phyloP scores from a whole-genome alignment of 2,329 filamentous ascomycete genomes.

The Zymoseptoria pseudotritici region DNA sequence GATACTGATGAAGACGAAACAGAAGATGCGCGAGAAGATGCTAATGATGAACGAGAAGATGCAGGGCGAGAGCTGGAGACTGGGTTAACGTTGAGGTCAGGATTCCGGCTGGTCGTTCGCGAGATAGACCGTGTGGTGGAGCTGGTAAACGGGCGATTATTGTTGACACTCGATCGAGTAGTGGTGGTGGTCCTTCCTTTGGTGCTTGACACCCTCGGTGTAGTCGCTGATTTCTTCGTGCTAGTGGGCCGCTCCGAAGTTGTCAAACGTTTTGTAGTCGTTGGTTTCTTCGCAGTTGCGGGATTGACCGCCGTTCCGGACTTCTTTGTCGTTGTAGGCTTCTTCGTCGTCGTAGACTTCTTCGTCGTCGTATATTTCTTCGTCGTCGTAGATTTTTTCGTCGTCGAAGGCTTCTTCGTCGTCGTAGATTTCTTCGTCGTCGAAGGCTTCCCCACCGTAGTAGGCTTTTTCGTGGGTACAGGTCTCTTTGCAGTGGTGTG shows the following conservation, averaged over 20 bases:
- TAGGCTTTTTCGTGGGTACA: background rate
- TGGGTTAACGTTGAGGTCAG: background rate
- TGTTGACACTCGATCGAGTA: background rate
- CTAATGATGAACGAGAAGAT: background rate
- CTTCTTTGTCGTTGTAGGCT: background rate
- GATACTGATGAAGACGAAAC: background rate
- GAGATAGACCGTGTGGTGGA: background rate
- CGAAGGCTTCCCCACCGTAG: background rate
- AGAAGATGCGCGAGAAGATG: background rate
- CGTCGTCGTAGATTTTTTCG: background rate
- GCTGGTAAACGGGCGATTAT: background rate
- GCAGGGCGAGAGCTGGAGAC: background rate
- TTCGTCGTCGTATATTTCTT: too few relatives aligned
- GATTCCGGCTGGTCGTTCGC: background rate
- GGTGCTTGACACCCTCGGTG: background rate
- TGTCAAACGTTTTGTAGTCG: background rate
- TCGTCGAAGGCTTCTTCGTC: too few relatives aligned
- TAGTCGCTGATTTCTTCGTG: background rate
- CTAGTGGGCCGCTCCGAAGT: background rate
- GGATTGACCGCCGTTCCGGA: background rate
- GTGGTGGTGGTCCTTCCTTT: background rate
- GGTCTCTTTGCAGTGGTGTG: background rate
- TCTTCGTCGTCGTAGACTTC: background rate
- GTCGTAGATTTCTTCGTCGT: too few relatives aligned
- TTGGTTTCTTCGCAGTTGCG: background rate